These are phyloP conservation scores for Mycena pura DNA, from an alignment of 768 basidiomycete genomes.

Conservation along the genomic window DNA sequence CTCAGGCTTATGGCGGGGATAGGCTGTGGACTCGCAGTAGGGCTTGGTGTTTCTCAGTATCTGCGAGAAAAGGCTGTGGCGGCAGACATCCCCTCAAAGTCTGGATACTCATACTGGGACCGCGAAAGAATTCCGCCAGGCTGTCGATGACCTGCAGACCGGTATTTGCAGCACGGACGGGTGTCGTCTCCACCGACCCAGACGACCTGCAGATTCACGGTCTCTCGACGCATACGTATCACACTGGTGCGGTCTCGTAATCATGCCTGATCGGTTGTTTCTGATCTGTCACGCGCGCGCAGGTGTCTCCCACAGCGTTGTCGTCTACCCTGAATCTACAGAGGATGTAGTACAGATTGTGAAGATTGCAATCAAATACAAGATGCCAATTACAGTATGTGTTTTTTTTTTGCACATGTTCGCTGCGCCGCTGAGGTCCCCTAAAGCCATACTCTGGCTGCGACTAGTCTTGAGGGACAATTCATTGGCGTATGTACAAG, in stretches of 20 bases:
- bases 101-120: conserved; percentile 11
- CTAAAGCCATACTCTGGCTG: conserved; percentile 74
- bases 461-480: conserved; percentile 84
- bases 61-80: neutral
- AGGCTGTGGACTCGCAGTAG: conserved; percentile 15
- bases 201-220: conserved; percentile 13
- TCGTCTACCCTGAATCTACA: conserved; percentile 72
- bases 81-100: neutral
- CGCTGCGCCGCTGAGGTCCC: neutral
- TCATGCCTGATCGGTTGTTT: neutral
- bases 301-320: conserved; percentile 61
- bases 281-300: too few species aligned
- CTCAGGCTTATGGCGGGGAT: neutral
- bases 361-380: conserved; percentile 73
- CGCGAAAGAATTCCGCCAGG: conserved; percentile 1
- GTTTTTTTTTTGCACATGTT: neutral
- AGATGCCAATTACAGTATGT: conserved; percentile 67
- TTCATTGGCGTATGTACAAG: conserved; percentile 62
- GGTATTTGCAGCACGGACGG: neutral
- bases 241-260: conserved; percentile 3
- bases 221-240: conserved; percentile 13
- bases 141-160: conserved; percentile 1
- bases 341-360: conserved; percentile 86
- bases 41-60: conserved; percentile 1
- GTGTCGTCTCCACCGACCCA: conserved; percentile 10